Percentiles rank a stretch among this genome's conserved stretches.
phyloP scores from a whole-genome alignment of 2,329 filamentous ascomycete species.

The Massarina eburnea region DNA sequence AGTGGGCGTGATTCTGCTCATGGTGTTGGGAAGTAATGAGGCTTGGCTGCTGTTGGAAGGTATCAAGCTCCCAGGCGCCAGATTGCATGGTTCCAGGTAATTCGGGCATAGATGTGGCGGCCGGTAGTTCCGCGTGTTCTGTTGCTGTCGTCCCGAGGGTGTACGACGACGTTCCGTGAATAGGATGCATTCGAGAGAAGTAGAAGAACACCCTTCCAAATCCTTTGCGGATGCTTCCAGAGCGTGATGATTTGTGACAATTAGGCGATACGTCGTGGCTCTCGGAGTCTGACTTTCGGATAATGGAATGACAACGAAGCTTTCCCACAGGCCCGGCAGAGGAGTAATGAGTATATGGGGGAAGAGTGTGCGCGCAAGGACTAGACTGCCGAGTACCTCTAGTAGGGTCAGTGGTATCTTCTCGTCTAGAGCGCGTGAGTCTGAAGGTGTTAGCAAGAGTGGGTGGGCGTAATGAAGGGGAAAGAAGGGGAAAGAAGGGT shows the following conservation, averaged over 20 bases:
- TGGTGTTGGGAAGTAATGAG: neutral
- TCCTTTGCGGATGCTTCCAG: conserved; percentile 2
- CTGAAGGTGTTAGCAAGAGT: conserved; percentile 5
- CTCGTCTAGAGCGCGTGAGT: conserved; percentile 6
- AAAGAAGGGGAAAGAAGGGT: conserved; percentile 1
- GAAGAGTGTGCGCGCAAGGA: neutral
- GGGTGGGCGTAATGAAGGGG: neutral
- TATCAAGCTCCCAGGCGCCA: neutral
- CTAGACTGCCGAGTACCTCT: neutral
- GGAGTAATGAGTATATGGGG: conserved; percentile 1
- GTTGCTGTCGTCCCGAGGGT: no score
- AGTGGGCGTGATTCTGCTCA: neutral
- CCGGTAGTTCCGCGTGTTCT: neutral
- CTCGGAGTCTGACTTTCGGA: neutral
- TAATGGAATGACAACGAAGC: neutral
- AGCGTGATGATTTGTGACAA: conserved; percentile 1
- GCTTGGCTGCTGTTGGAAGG: neutral
- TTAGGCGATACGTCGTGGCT: neutral
- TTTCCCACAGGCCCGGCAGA: conserved; percentile 1
- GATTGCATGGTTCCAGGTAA: neutral
- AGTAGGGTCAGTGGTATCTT: neutral
- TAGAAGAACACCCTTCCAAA: conserved; percentile 4
- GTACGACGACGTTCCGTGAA: neutral
- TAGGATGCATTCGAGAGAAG: neutral
- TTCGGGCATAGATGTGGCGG: neutral